Base-by-base conservation (phyloP, 345 rosid species). In the Heritiera fomes region DNA sequence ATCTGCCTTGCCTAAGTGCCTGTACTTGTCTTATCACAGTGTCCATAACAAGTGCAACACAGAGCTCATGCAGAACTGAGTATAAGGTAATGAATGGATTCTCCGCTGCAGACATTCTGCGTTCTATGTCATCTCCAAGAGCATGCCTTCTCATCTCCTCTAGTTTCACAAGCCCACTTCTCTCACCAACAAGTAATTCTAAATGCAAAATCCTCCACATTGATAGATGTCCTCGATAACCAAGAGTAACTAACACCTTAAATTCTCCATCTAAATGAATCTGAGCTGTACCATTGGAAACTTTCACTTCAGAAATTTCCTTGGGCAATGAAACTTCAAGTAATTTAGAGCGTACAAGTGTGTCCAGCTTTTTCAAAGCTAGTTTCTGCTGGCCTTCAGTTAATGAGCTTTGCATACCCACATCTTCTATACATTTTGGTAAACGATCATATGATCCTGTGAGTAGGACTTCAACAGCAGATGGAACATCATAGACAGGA, bases 121-220 rank as follows among this genome's bases (percentile, higher is more conserved):
- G 97, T 87, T 97, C 99, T 76, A 91, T 85, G 86, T 97, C 94
- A 90, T 97, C 99, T 49, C 98, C 98, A 71, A 97, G 96, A 53
- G 78, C 83, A 84, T 93, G 98, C 80, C 92, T 84, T 52, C 94
- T 91, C 45, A 83, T 81, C 81, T 89, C 89, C 82, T 94, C 99
- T 76, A 97, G 80, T 80, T 91, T 90, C 73, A 91, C 91, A 30
- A 76, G 83, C 56, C 99, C 97, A 75, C 88, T 90, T 85, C 82
- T 88, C 88, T 97, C 98, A 83, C 99, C 98, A 81, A 97, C 98
- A 78, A 97, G 98, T 82, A 97, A 88, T 87, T 97, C 98, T 84
- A 97, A 82, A 87, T 91, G 96, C 87, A 97, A 82, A 86, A 97
- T 97, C 87, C 99, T 94, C 99, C 99, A 97, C 94, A 97, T 82